These are phyloP conservation scores for Emergomyces africanus DNA, from an alignment of 2,329 filamentous ascomycete genomes.

Conservation along the genomic window DNA sequence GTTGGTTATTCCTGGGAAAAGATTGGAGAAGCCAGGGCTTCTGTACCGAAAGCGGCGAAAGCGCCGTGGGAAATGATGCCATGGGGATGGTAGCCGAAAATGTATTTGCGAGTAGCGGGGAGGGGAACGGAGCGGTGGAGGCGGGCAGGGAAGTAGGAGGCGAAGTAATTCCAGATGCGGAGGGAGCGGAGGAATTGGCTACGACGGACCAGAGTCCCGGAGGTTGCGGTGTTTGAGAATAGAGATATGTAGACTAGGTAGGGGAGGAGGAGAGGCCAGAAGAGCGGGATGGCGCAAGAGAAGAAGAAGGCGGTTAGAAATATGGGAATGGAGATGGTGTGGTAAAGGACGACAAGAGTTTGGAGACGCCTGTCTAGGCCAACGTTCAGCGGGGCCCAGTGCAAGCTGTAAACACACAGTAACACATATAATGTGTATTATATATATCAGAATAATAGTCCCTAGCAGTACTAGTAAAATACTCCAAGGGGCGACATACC, in stretches of 20 bases:
- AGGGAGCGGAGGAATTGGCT: conserved; percentile 61
- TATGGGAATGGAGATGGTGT: conserved; percentile 58
- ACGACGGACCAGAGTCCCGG: conserved; percentile 62
- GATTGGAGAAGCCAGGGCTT: conserved; percentile 70
- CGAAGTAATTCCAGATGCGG: conserved; percentile 76
- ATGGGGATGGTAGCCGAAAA: conserved; percentile 94
- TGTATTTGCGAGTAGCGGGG: conserved; percentile 74
- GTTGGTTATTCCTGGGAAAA: conserved; percentile 94
- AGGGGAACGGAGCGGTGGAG: conserved; percentile 76
- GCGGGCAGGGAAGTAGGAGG: conserved; percentile 79
- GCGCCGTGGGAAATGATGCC: conserved; percentile 97
- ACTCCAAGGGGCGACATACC: not conserved
- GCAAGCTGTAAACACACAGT: conserved; percentile 41
- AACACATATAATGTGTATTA: not conserved
- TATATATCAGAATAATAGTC: not conserved
- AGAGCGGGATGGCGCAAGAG: conserved; percentile 78
- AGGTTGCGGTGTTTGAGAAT: conserved; percentile 62
- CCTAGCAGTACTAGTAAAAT: not conserved
- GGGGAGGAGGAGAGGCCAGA: conserved; percentile 66
- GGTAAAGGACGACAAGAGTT: conserved; percentile 63
- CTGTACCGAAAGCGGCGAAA: conserved; percentile 80
- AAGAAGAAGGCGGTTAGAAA: conserved; percentile 76
- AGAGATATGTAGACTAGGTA: conserved; percentile 71
- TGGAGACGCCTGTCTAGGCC: conserved; percentile 60
- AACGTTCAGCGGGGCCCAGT: conserved; percentile 70